These are phyloP conservation scores for Yamadazyma sp. DNA, from an alignment of 805 yeast genomes.

Conservation along the genomic window DNA sequence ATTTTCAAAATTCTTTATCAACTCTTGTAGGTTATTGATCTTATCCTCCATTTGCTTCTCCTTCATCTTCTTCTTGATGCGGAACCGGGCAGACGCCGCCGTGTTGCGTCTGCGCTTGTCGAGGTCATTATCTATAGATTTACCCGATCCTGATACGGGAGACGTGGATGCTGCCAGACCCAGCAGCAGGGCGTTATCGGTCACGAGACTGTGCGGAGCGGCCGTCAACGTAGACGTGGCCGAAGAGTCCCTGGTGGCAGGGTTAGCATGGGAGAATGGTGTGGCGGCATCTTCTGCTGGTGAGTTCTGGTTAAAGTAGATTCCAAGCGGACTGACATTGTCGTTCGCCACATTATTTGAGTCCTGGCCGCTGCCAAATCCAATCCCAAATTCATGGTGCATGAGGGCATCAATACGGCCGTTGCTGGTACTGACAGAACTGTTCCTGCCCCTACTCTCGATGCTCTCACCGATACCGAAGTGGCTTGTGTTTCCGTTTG, in stretches of 20 bases:
- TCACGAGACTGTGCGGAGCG: not conserved
- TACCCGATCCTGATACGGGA: not conserved
- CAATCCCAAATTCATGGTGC: not conserved
- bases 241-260: not conserved
- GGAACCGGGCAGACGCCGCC: conserved; percentile 64
- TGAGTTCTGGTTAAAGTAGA: conserved; percentile 1
- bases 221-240: not conserved
- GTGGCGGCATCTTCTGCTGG: not conserved
- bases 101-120: conserved; percentile 62
- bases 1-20: conserved; percentile 44
- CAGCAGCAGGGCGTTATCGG: conserved; percentile 4
- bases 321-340: conserved; percentile 4
- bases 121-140: conserved; percentile 21
- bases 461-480: not conserved
- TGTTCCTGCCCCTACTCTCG: not conserved
- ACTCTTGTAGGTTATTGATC: conserved; percentile 43
- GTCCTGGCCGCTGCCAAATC: not conserved
- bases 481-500: not conserved
- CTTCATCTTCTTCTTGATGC: conserved; percentile 59
- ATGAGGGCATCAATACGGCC: not conserved
- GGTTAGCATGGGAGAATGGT: conserved; percentile 1
- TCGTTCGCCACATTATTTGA: no score
- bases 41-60: conserved; percentile 59
- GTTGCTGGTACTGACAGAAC: not conserved
- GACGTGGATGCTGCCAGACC: conserved; percentile 3